A percentile compares a stretch with the other conserved stretches of the same genome.
phyloP scores from a whole-genome alignment of 140 eudicot genomes.

The Anethum foeniculum region DNA sequence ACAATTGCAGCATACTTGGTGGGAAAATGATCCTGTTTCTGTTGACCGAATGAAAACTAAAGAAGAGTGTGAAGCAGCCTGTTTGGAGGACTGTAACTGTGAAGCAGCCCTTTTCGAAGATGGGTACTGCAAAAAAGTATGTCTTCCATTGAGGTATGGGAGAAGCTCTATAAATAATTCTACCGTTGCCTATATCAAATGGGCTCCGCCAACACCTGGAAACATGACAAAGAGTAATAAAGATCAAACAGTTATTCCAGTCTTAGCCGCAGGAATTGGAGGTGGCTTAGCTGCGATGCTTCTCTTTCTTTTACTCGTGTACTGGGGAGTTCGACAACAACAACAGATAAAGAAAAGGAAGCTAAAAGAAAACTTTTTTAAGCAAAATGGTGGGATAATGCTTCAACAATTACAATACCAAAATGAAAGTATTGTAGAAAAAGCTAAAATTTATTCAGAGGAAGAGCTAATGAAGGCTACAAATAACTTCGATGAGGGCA shows the following conservation, averaged over 20 bases:
- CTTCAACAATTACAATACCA: conserved; percentile 23
- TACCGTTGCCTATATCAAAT: not conserved
- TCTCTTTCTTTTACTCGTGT: not conserved
- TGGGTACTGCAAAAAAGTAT: too few relatives aligned
- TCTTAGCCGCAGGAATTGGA: not conserved
- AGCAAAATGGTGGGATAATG: conserved; percentile 40
- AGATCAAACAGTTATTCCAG: not conserved
- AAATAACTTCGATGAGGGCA: conserved; percentile 18
- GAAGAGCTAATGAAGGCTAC: conserved; percentile 32
- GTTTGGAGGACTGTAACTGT: not conserved
- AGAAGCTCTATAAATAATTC: too few relatives aligned
- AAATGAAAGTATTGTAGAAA: conserved; percentile 15
- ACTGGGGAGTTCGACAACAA: conserved; percentile 6
- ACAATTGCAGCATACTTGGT: not conserved
- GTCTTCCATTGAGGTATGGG: too few relatives aligned
- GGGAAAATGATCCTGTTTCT: conserved; percentile 31
- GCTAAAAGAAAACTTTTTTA: conserved; percentile 19
- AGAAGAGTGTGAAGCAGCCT: conserved; percentile 28
- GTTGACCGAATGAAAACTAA: not conserved
- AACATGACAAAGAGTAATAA: not conserved
- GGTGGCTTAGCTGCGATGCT: not conserved
- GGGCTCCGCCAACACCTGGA: not conserved
- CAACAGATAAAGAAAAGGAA: conserved; percentile 3
- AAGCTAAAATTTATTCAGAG: conserved; percentile 27
- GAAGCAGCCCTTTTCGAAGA: too few relatives aligned